These are phyloP conservation scores for Neoascochyta sp. DNA, from an alignment of 2,329 filamentous ascomycete genomes.

Conservation along the genomic window DNA sequence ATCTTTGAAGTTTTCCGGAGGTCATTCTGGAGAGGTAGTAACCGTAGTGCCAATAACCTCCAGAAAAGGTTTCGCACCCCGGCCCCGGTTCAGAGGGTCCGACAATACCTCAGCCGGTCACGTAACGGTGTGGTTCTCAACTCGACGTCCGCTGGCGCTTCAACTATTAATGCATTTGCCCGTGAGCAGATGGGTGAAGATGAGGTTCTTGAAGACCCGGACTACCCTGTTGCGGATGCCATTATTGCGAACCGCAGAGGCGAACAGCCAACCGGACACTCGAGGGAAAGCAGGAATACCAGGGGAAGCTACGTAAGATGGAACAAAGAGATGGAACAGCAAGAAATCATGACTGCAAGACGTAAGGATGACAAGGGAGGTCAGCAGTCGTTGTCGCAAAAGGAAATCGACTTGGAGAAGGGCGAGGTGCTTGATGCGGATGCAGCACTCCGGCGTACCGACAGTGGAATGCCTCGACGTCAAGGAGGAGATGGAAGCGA, in stretches of 20 bases:
- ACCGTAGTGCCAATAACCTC: no score
- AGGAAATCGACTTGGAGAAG: no score
- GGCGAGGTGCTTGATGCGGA: no score
- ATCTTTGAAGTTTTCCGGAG: conserved; percentile 5
- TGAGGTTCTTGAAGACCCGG: conserved; percentile 5
- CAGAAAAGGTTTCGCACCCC: no score
- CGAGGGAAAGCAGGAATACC: not conserved
- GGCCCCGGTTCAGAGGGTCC: not conserved
- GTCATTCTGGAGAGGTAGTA: conserved; percentile 2
- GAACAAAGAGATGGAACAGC: no score
- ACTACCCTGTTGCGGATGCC: conserved; percentile 1
- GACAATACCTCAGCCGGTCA: not conserved
- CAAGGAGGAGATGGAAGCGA: no score
- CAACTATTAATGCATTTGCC: conserved; percentile 2
- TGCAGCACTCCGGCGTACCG: no score
- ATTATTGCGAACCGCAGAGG: not conserved
- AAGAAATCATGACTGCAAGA: no score
- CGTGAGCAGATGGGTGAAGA: conserved; percentile 1
- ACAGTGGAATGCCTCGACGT: no score
- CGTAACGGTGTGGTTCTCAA: conserved; percentile 1
- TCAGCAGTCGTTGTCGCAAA: no score
- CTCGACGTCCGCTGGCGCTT: conserved; percentile 3
- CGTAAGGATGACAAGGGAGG: no score
- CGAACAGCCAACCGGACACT: not conserved
- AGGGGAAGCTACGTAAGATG: no score